phyloP scores from a whole-genome alignment of 345 rosid genomes.

The Camelina hispida region DNA sequence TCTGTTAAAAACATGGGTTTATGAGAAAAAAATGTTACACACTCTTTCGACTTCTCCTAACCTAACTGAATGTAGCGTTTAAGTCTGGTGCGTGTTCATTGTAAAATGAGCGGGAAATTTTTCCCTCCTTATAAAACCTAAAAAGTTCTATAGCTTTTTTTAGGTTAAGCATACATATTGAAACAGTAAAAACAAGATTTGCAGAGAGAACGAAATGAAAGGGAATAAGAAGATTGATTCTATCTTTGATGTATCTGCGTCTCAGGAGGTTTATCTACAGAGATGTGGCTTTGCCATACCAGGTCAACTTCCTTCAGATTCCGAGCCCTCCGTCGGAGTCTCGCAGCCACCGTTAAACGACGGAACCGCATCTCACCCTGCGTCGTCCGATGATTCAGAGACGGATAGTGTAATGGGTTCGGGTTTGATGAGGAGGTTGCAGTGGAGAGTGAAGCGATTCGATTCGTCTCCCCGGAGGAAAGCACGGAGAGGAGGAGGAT shows the following conservation, averaged over 20 bases:
- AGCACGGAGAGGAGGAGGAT: constrained; percentile 13
- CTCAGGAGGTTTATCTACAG: constrained; percentile 36
- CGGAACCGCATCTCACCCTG: neutral
- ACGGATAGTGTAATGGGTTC: neutral
- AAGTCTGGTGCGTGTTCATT: constrained; percentile 1
- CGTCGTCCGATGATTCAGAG: constrained; percentile 4
- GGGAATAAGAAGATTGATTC: constrained; percentile 14
- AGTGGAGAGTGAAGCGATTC: constrained; percentile 32
- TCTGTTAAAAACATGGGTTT: neutral
- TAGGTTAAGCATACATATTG: neutral
- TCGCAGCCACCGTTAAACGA: constrained; percentile 23
- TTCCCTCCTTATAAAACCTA: constrained; percentile 19
- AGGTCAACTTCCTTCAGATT: constrained; percentile 33
- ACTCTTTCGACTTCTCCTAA: too few species aligned
- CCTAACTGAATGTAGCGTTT: neutral
- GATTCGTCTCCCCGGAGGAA: constrained; percentile 35
- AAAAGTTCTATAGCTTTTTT: neutral
- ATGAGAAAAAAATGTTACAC: neutral
- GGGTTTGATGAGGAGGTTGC: neutral
- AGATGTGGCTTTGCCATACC: constrained; percentile 34
- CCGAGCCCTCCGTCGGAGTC: constrained; percentile 28
- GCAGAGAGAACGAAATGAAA: constrained; percentile 30
- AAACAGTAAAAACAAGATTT: neutral
- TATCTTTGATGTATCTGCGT: constrained; percentile 29
- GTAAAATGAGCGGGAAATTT: constrained; percentile 25